A percentile compares a stretch with the other conserved stretches of the same genome.
Conservation (phyloP, 257 asterid genomes). For the Penstemon newberryi region DNA sequence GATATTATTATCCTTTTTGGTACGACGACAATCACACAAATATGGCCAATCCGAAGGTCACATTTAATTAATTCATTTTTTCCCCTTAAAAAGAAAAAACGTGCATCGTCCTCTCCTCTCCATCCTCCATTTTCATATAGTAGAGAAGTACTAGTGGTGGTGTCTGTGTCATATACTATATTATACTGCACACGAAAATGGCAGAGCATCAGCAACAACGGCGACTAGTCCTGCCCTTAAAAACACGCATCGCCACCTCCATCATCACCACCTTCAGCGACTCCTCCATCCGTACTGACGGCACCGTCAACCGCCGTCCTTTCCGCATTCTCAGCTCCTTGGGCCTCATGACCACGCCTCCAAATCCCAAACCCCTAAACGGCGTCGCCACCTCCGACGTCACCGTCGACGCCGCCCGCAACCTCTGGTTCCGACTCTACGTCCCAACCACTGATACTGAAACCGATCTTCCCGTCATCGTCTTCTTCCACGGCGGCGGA, state of each 20-base stretch:
- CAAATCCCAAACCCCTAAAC: background rate
- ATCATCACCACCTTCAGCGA: background rate
- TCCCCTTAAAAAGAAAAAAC: too few relatives aligned
- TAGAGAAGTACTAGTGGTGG: too few relatives aligned
- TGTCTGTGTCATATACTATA: too few relatives aligned
- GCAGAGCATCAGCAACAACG: background rate
- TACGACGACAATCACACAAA: too few relatives aligned
- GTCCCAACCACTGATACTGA: slow-evolving; percentile 19
- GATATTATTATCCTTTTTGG: too few relatives aligned
- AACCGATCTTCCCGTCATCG: slow-evolving; percentile 44
- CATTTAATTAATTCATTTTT: too few relatives aligned
- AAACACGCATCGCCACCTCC: background rate
- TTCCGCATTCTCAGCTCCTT: background rate
- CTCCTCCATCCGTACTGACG: background rate
- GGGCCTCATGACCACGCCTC: background rate
- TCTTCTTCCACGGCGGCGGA: slow-evolving; percentile 90
- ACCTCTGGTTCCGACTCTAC: slow-evolving; percentile 47
- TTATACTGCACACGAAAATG: too few relatives aligned
- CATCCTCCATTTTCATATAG: too few relatives aligned
- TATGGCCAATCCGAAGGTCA: too few relatives aligned
- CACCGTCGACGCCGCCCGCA: slow-evolving; percentile 37
- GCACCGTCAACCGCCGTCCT: background rate
- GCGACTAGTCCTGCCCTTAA: background rate
- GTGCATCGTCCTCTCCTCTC: too few relatives aligned
- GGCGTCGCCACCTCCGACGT: slow-evolving; percentile 33